These are phyloP conservation scores for Colletotrichum cordylinicola DNA, from an alignment of 2,329 filamentous ascomycete genomes.

Conservation along the genomic window DNA sequence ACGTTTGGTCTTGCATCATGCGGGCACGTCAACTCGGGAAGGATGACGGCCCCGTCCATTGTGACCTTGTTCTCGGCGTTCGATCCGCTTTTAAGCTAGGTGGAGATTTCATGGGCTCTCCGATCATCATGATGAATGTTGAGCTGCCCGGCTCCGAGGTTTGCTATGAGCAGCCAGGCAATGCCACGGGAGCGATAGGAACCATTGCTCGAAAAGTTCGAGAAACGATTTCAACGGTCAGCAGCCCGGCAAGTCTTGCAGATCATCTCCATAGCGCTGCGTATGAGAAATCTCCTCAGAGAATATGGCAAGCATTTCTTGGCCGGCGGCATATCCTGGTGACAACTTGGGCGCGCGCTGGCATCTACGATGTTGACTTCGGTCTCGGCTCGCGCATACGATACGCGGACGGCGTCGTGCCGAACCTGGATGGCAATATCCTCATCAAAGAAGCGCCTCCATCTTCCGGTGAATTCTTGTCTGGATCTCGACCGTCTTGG, in stretches of 20 bases:
- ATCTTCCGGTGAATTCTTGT: background rate
- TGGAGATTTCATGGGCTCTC: slow-evolving; percentile 47
- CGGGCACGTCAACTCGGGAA: slow-evolving; percentile 37
- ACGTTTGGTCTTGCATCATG: slow-evolving; percentile 50
- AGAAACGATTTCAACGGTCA: background rate
- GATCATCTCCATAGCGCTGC: slow-evolving; percentile 46
- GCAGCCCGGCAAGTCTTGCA: slow-evolving; percentile 24
- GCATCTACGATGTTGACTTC: slow-evolving; percentile 48
- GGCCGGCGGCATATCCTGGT: slow-evolving; percentile 45
- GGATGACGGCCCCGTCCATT: slow-evolving; percentile 35
- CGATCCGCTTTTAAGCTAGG: slow-evolving; percentile 41
- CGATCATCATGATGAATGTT: slow-evolving; percentile 43
- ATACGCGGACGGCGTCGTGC: slow-evolving; percentile 48
- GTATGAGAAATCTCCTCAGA: slow-evolving; percentile 47
- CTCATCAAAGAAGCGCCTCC: background rate
- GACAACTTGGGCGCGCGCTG: slow-evolving; percentile 46
- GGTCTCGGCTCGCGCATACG: slow-evolving; percentile 25
- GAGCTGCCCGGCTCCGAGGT: slow-evolving; percentile 16
- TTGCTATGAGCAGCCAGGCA: background rate
- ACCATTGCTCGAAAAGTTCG: background rate
- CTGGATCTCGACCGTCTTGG: background rate
- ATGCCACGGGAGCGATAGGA: background rate
- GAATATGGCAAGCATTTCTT: slow-evolving; percentile 52
- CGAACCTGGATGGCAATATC: slow-evolving; percentile 39
- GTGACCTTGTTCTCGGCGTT: slow-evolving; percentile 45